phyloP scores from a whole-genome alignment of 441 rosid species.

The Eutrema salsugineum region DNA sequence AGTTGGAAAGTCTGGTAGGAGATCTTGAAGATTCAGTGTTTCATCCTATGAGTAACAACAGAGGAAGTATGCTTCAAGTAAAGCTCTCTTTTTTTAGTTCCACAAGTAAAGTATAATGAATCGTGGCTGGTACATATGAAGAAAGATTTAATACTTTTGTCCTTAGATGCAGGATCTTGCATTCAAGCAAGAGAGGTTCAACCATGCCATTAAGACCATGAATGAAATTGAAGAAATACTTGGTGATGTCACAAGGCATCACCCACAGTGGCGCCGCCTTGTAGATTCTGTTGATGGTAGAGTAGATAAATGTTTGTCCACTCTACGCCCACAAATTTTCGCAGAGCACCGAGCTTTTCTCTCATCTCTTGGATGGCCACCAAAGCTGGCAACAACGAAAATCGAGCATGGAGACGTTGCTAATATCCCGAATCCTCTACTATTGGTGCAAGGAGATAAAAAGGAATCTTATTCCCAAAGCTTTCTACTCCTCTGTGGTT shows the following conservation, averaged over 20 bases:
- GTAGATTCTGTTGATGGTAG: conserved; percentile 61
- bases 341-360: conserved; percentile 80
- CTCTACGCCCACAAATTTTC: conserved; percentile 57
- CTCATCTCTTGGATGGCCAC: conserved; percentile 85
- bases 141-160: neutral
- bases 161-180: conserved; percentile 45
- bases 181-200: conserved; percentile 47
- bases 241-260: conserved; percentile 42
- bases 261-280: conserved; percentile 57
- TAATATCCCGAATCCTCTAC: conserved; percentile 58
- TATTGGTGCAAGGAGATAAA: conserved; percentile 56
- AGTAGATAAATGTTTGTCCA: conserved; percentile 59
- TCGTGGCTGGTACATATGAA: neutral
- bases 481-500: conserved; percentile 66
- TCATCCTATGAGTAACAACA: conserved; percentile 30
- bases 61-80: conserved; percentile 41
- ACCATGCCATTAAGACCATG: conserved; percentile 49
- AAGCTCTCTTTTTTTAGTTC: conserved; percentile 28
- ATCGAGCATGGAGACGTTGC: conserved; percentile 37
- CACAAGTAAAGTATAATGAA: conserved; percentile 25
- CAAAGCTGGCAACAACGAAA: conserved; percentile 46
- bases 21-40: conserved; percentile 81
- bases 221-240: conserved; percentile 49
- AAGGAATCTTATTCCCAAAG: conserved; percentile 54
- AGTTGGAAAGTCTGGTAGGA: conserved; percentile 78